Base-by-base conservation (phyloP, 2,329 filamentous ascomycete genomes). In the Pseudocercospora eumusae region DNA sequence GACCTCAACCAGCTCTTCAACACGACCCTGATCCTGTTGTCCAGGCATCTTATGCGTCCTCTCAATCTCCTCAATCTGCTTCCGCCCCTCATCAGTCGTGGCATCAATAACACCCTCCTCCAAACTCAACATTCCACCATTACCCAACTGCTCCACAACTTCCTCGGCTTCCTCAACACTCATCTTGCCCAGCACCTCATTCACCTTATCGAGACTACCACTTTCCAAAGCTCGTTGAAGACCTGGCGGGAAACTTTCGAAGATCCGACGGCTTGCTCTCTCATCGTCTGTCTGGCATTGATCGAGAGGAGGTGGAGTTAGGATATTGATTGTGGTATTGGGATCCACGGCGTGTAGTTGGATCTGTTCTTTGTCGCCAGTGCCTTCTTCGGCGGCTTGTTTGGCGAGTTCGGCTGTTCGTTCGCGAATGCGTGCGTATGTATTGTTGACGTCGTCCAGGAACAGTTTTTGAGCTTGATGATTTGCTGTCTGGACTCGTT, bases 71-170 rank as follows among this genome's bases (percentile, higher is more conserved):
- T 76, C 74, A 54, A 76, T 71, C 8, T 66, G 62, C 62, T 73
- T 74, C 66, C 68, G 69, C 11, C 75, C 75, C 62, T 76, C 75
- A 40, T 75, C 75, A 3, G 75, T 76, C 8, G 75, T 99, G 0
- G 92, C 91, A 78, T 99, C 95, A 69, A 99, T 96, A 56, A 99
- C 92, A 55, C 96, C 88, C 73, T 96, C 88, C 75, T 98, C 92
- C 56, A 99, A 76, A 75, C 91, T 96, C 68, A 99, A 78, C 81
- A 97, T 93, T 40, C 91, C 91, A 15, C 92, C 92, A 79, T 95
- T 84, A 28, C 91, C 86, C 64, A 96, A 79, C 73, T 92, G 85
- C 69, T 87, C 89, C 18, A 96, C 91, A 54, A 96, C 80, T 69
- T 92, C 88, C 77, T 96, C 92, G 0, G 92, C 92, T 69, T 96